phyloP scores from a whole-genome alignment of 257 asterid species.

The Solanum medicagineum region DNA sequence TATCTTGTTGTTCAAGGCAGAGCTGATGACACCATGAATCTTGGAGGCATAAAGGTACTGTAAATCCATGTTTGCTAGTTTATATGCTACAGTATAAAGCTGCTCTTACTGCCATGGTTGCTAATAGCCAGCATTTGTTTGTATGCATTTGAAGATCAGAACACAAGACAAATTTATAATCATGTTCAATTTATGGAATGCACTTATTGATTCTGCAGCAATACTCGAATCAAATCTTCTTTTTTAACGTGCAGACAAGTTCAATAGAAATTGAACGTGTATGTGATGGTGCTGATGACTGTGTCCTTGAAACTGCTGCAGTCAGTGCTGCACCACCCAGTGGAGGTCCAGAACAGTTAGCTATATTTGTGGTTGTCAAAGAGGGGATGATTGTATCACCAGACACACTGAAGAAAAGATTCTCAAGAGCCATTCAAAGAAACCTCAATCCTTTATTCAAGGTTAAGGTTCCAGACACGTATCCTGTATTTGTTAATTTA shows the following conservation, averaged over 20 bases:
- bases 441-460: slow-evolving; percentile 83
- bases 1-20: slow-evolving; percentile 66
- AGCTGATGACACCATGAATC: slow-evolving; percentile 97
- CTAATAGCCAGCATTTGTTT: neutral
- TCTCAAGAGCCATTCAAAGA: slow-evolving; percentile 58
- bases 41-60: slow-evolving; percentile 83
- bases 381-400: slow-evolving; percentile 28
- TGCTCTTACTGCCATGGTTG: neutral
- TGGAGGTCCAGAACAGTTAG: slow-evolving; percentile 84
- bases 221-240: neutral
- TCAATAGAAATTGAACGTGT: slow-evolving; percentile 78
- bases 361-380: slow-evolving; percentile 62
- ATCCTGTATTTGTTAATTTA: neutral
- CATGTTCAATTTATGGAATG: neutral
- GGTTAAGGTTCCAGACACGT: slow-evolving; percentile 22
- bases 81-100: neutral
- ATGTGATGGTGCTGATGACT: slow-evolving; percentile 57
- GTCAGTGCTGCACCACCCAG: slow-evolving; percentile 50
- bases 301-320: slow-evolving; percentile 82
- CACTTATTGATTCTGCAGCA: neutral
- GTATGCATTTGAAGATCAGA: neutral
- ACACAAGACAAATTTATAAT: neutral
- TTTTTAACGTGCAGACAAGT: slow-evolving; percentile 47
- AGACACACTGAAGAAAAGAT: slow-evolving; percentile 37
- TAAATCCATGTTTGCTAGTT: neutral